Evolutionary conservation across 2,329 filamentous ascomycete species (phyloP).

Genomic region (Saccharata proteae): DNA sequence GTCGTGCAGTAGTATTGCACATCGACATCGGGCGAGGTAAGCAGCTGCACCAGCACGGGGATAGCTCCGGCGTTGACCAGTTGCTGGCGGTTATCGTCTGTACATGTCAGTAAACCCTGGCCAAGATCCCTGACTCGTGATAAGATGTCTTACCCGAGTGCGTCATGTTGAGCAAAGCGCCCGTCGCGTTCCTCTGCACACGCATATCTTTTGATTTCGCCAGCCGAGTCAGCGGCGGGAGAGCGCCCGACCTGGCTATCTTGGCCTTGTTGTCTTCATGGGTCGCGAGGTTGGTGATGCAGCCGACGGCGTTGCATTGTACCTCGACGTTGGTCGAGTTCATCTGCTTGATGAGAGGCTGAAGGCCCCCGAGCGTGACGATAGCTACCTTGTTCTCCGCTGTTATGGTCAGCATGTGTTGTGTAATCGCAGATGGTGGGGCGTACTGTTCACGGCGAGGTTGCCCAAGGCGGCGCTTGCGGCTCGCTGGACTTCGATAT

Average conservation of each 20-base stretch:
- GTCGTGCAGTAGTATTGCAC: conserved; percentile 99
- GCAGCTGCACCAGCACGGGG: conserved; percentile 86
- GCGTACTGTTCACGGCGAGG: conserved; percentile 83
- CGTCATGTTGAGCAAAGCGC: conserved; percentile 95
- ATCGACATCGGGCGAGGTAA: conserved; percentile 87
- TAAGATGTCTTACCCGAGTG: conserved; percentile 64
- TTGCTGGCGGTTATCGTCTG: conserved; percentile 95
- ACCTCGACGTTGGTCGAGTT: conserved; percentile 96
- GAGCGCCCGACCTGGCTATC: conserved; percentile 86
- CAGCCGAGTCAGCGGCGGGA: conserved; percentile 78
- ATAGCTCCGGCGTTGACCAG: conserved; percentile 97
- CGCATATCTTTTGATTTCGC: conserved; percentile 98
- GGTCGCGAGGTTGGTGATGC: conserved; percentile 95
- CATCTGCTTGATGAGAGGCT: conserved; percentile 94
- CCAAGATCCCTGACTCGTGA: conserved; percentile 3
- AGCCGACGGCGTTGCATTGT: conserved; percentile 97
- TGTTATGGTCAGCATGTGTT: conserved; percentile 39
- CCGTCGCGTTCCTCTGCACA: conserved; percentile 93
- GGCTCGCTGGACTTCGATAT: conserved; percentile 93
- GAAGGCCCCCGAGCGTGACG: conserved; percentile 79
- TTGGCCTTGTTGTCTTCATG: conserved; percentile 99
- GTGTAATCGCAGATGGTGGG: conserved; percentile 9
- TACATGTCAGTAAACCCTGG: conserved; percentile 12
- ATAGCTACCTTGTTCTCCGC: conserved; percentile 97
- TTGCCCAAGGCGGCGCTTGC: conserved; percentile 94